phyloP scores from a whole-genome alignment of 2,329 filamentous ascomycete species.

The Verticillium nonalfalfae region DNA sequence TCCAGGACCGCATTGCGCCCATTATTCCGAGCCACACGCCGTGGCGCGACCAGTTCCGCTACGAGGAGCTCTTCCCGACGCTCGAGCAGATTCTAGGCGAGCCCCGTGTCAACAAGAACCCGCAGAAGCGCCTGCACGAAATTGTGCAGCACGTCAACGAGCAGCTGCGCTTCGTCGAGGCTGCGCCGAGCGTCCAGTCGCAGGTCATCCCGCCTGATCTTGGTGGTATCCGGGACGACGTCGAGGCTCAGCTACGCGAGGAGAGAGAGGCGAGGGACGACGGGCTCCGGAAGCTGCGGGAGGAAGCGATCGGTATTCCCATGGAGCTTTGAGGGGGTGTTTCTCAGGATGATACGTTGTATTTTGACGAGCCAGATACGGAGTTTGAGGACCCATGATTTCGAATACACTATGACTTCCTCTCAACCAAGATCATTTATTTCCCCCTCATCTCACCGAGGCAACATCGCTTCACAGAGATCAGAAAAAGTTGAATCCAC shows the following conservation, averaged over 20 bases:
- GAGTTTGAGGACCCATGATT: not conserved
- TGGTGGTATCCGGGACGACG: conserved; percentile 58
- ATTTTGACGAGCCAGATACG: not conserved
- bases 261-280: conserved; percentile 55
- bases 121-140: conserved; percentile 63
- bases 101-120: conserved; percentile 70
- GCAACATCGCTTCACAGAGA: too few species aligned
- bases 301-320: conserved; percentile 50
- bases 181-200: conserved; percentile 83
- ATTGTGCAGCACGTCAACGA: conserved; percentile 75
- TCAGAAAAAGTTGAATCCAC: too few species aligned
- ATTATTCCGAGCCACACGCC: conserved; percentile 75
- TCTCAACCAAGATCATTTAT: too few species aligned
- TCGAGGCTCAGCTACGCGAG: conserved; percentile 62
- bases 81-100: conserved; percentile 67
- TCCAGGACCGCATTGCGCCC: conserved; percentile 61
- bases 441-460: too few species aligned
- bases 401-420: not conserved
- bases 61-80: conserved; percentile 77
- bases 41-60: conserved; percentile 79
- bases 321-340: conserved; percentile 44
- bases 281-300: conserved; percentile 40
- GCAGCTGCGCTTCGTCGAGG: conserved; percentile 78
- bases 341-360: not conserved
- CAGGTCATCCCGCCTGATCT: conserved; percentile 74